These are phyloP conservation scores for Cnidoscolus chayamansa DNA, from an alignment of 441 rosid species.

Conservation along the genomic window DNA sequence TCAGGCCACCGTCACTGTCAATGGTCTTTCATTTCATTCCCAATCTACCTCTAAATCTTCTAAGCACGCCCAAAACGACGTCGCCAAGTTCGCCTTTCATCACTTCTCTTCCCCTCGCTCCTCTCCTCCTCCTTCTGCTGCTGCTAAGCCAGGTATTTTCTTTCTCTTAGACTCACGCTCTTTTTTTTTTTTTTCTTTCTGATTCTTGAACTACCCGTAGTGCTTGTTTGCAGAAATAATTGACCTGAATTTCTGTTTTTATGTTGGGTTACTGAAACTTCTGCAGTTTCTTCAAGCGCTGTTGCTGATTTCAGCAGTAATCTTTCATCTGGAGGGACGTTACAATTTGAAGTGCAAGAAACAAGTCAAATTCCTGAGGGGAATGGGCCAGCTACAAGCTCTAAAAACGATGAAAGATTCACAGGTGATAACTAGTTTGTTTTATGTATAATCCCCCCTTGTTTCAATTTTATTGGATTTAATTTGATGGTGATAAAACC, in stretches of 20 bases:
- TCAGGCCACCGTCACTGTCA: slow-evolving; percentile 42
- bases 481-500: background rate
- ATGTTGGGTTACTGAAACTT: background rate
- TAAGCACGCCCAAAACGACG: slow-evolving; percentile 51
- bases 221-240: background rate
- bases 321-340: background rate
- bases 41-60: slow-evolving; percentile 25
- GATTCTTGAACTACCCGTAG: too few relatives aligned
- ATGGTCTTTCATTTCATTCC: slow-evolving; percentile 32
- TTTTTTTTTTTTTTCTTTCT: background rate
- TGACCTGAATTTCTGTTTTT: background rate
- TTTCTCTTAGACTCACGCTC: too few relatives aligned
- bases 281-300: slow-evolving; percentile 24
- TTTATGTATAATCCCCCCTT: background rate
- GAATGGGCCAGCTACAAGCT: slow-evolving; percentile 7
- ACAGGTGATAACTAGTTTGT: slow-evolving; percentile 25
- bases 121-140: background rate
- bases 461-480: background rate
- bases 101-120: slow-evolving; percentile 26
- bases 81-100: slow-evolving; percentile 43
- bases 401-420: slow-evolving; percentile 11
- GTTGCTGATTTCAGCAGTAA: background rate
- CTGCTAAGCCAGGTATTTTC: slow-evolving; percentile 4
- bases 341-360: slow-evolving; percentile 17
- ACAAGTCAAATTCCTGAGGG: slow-evolving; percentile 15